phyloP scores from a whole-genome alignment of 139 green algal species.

The Chlamydomonas applanata region DNA sequence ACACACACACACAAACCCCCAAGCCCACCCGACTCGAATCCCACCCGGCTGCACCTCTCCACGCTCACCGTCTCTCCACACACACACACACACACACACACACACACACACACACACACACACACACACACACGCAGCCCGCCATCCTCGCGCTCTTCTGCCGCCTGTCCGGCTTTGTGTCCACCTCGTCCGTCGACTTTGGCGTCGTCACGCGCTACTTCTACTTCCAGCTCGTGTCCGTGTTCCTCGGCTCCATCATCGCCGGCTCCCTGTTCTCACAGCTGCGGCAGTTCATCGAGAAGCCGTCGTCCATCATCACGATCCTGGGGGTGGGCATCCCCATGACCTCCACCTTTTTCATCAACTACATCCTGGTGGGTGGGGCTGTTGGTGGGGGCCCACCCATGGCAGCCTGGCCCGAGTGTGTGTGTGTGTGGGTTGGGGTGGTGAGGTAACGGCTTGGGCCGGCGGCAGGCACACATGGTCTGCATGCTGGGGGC shows the following conservation, averaged over 20 bases:
- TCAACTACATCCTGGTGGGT: conserved; percentile 37
- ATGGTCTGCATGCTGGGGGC: not conserved
- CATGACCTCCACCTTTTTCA: conserved; percentile 48
- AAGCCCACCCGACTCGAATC: too few relatives aligned
- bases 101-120: too few relatives aligned
- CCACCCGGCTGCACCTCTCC: too few relatives aligned
- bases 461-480: not conserved
- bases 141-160: conserved; percentile 58
- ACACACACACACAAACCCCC: too few relatives aligned
- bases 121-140: conserved; percentile 44
- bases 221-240: conserved; percentile 40
- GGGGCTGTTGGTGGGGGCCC: not conserved
- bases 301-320: conserved; percentile 30
- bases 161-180: conserved; percentile 43
- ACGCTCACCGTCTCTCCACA: too few relatives aligned
- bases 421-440: not conserved
- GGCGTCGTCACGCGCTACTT: conserved; percentile 36
- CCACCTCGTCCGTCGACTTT: conserved; percentile 25
- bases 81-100: too few relatives aligned
- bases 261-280: conserved; percentile 44
- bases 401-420: not conserved
- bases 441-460: too few relatives aligned
- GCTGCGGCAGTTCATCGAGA: conserved; percentile 23
- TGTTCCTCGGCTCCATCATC: conserved; percentile 50
- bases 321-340: conserved; percentile 42